These are phyloP conservation scores for Salix suchowensis DNA, from an alignment of 345 rosid species.

Conservation along the genomic window DNA sequence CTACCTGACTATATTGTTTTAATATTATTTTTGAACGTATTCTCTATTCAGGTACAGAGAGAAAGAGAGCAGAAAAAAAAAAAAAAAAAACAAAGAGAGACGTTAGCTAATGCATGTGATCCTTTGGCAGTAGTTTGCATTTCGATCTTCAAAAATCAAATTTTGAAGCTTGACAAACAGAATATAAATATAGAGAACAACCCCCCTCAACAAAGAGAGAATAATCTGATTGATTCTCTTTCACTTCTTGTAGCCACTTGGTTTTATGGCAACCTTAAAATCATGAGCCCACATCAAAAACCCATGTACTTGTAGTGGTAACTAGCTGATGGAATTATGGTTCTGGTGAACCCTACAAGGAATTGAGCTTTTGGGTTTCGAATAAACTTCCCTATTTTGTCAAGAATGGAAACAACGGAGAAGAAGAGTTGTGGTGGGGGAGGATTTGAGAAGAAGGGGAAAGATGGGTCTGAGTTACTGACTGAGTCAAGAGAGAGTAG, in stretches of 20 bases:
- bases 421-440: slow-evolving; percentile 35
- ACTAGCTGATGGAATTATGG: neutral
- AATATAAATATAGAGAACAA: neutral
- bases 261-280: neutral
- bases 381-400: neutral
- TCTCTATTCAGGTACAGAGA: slow-evolving; percentile 18
- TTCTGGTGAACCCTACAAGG: slow-evolving; percentile 4
- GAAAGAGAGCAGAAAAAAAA: too few species aligned
- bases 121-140: slow-evolving; percentile 16
- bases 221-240: neutral
- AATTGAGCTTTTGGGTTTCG: slow-evolving; percentile 3
- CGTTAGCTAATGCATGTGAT: slow-evolving; percentile 41
- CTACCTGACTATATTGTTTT: slow-evolving; percentile 9
- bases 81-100: slow-evolving; percentile 28
- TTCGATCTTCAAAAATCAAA: slow-evolving; percentile 38
- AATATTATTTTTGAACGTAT: slow-evolving; percentile 47
- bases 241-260: neutral
- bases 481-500: slow-evolving; percentile 56
- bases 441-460: slow-evolving; percentile 32
- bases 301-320: neutral
- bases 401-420: slow-evolving; percentile 50
- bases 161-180: slow-evolving; percentile 15
- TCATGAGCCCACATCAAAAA: slow-evolving; percentile 13
- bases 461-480: slow-evolving; percentile 34
- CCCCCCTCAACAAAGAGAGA: neutral